Evolutionary conservation across 345 rosid genomes (phyloP).

Genomic region (Physaria fendleri): DNA sequence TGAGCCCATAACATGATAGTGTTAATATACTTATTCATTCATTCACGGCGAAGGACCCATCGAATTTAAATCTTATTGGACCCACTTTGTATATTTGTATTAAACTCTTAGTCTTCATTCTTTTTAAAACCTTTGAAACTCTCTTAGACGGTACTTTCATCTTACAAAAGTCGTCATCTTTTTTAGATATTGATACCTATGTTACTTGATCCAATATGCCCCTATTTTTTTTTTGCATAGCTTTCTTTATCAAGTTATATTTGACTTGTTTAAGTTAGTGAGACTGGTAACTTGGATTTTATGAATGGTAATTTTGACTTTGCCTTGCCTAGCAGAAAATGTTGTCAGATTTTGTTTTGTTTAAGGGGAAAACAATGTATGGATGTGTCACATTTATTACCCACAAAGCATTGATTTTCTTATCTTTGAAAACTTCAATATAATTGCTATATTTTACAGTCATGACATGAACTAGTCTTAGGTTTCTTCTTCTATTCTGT

Average conservation of each 20-base stretch:
- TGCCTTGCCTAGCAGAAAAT: not conserved
- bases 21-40: too few species aligned
- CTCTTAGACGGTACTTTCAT: constrained; percentile 7
- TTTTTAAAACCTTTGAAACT: constrained; percentile 15
- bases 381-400: constrained; percentile 23
- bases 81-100: constrained; percentile 11
- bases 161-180: constrained; percentile 2
- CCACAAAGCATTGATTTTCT: constrained; percentile 12
- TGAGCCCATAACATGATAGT: not conserved
- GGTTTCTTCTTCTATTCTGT: constrained; percentile 8
- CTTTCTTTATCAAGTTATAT: constrained; percentile 1
- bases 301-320: constrained; percentile 18
- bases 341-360: constrained; percentile 5
- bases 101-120: constrained; percentile 19
- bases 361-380: constrained; percentile 24
- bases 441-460: not conserved
- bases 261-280: constrained; percentile 4
- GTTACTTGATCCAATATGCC: constrained; percentile 15
- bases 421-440: not conserved
- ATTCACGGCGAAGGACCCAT: constrained; percentile 20
- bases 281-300: constrained; percentile 11
- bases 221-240: not conserved
- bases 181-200: constrained; percentile 8
- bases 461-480: constrained; percentile 15
- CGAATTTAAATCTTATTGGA: constrained; percentile 8